Base-by-base conservation (phyloP, 108 stramenopile genomes). In the Stephanodiscus minutulus region DNA sequence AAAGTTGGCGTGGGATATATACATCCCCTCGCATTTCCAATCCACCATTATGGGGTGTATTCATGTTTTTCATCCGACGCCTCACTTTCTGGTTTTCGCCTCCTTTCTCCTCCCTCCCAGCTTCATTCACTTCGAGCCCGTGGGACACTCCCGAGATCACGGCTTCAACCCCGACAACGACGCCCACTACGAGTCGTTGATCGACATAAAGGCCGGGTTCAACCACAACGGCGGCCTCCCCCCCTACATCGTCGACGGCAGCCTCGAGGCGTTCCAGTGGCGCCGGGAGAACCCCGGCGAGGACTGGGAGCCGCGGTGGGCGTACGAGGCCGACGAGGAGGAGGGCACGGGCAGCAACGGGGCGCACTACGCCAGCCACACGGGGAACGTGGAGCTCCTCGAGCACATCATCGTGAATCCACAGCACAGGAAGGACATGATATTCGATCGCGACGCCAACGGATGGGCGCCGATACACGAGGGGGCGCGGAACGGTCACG, bases 61-160 rank as follows among this genome's bases (percentile, higher is more conserved):
- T n/a, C n/a, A n/a, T n/a, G n/a, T n/a, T n/a, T n/a, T n/a, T n/a
- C n/a, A n/a, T n/a, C n/a, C n/a, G n/a, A n/a, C n/a, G n/a, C n/a
- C n/a, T n/a, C n/a, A n/a, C n/a, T n/a, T n/a, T n/a, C n/a, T n/a
- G n/a, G 11, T 39, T 39, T 39, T 35, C 3, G 3, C 7, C 13
- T 28, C 21, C 5, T 28, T 49, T 49, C n/a, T 15, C n/a, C n/a
- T 22, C 44, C n/a, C n/a, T n/a, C n/a, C n/a, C n/a, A 73, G 74
- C 27, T 89, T 88, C 68, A 56, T 89, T 6, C 87, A 89, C 75
- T 92, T 87, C 70, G 88, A 86, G 75, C 88, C 88, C 18, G 54
- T 80, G 7, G 85, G 85, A 4, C 70, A 68, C 35, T 74, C 85
- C 11, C 33, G 71, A 7, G 33, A 66, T 35, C 80, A 81, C 49